Percentiles rank a stretch among this genome's conserved stretches.
Evolutionary conservation across 148 eudicot genomes (phyloP).

Genomic region (Bassia scoparia): DNA sequence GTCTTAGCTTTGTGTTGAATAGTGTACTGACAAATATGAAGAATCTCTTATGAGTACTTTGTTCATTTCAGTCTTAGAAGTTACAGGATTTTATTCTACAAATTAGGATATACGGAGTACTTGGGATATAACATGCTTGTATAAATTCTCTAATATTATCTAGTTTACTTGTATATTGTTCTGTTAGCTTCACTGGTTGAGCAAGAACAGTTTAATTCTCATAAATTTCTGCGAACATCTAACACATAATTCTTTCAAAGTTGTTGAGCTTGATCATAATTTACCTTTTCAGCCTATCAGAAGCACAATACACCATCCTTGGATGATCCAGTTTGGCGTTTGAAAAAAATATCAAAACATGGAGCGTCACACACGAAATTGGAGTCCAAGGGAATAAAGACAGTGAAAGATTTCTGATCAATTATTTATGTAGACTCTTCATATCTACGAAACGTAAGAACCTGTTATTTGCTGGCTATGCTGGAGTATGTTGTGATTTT

Average conservation of each 20-base stretch:
- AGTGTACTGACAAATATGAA: not conserved
- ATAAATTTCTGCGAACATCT: too few species aligned
- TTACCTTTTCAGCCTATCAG: slow-evolving; percentile 56
- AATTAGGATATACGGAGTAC: not conserved
- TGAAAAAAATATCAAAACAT: slow-evolving; percentile 60
- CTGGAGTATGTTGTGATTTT: not conserved
- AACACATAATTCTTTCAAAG: too few species aligned
- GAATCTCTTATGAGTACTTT: not conserved
- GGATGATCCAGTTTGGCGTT: slow-evolving; percentile 76
- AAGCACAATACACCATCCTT: slow-evolving; percentile 68
- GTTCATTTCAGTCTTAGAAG: not conserved
- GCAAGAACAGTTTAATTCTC: not conserved
- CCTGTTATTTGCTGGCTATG: not conserved
- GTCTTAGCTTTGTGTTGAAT: not conserved
- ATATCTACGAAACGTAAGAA: slow-evolving; percentile 49
- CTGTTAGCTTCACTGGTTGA: not conserved
- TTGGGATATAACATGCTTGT: too few species aligned
- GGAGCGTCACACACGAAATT: slow-evolving; percentile 55
- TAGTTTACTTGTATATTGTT: not conserved
- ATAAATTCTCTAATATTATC: not conserved
- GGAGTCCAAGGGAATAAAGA: slow-evolving; percentile 36
- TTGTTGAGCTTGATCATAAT: too few species aligned
- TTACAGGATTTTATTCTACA: not conserved
- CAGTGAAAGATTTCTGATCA: slow-evolving; percentile 57
- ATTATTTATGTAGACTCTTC: slow-evolving; percentile 35